Evolutionary conservation across 371 early-diverging fungal species (phyloP), one percentile per base, ranked within the genome.

Genomic region (Rhizomucor miehei): DNA sequence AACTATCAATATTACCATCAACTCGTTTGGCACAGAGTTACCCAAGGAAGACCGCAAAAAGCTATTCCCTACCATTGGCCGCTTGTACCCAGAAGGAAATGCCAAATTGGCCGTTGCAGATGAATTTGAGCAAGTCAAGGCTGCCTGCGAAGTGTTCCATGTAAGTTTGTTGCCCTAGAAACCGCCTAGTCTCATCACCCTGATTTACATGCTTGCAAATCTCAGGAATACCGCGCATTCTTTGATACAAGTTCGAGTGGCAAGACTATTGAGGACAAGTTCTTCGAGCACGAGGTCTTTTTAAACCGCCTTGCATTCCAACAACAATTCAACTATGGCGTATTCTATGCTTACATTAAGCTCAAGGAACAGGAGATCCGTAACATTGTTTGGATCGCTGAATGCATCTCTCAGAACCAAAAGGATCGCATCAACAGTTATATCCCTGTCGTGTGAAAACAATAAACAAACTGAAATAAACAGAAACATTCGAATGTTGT

Each of bases 291-390:
- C 49, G 97, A 98, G 64, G 98, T 95, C 24, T 80, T 89, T 52
- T 83, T 95, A 59, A 95, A 96, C 88, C 89, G 91, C 69, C 80
- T 84, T 46, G 75, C 94, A n/a, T 98, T 96, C 74, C 83, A 89
- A 63, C 94, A 93, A 70, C 98, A 99, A 73, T 98, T 96, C 80
- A 93, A 96, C 67, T 97, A 84, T 68, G 95, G 92, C 41, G 84
- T 94, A n/a, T 99, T 97, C 60, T 99, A 95, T 73, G 80, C 95
- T 14, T 99, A 91, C 83, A 77, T 99, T 52, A 93, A 92, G 71
- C 80, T 99, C 52, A 98, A 97, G 85, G 99, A 99, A 69, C 98
- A 99, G 67, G 99, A 99, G 77, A 92, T 99, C 51, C 86, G 98
- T 57, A 99, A 98, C 77, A 93, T 99, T 67, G 90, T 98, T 48